Evolutionary conservation across 441 rosid species (phyloP).

Genomic region (Pelargonium myrrhifolium): DNA sequence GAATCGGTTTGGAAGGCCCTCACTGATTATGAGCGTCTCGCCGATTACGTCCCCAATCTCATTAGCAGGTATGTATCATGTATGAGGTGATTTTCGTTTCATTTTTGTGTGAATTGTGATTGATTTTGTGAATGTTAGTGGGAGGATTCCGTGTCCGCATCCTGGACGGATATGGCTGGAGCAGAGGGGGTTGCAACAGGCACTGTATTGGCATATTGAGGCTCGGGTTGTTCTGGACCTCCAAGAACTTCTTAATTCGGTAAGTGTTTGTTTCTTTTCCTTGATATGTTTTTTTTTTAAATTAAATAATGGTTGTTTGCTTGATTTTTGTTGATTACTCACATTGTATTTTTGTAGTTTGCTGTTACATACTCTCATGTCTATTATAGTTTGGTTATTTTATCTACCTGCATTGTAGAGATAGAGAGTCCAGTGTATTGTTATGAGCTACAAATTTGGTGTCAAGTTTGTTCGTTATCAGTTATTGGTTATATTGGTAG

Average conservation of each 20-base stretch:
- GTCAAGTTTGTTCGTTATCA: background rate
- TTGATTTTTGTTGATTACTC: background rate
- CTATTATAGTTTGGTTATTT: background rate
- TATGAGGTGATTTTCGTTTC: background rate
- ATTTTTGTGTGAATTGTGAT: background rate
- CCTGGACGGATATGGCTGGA: slow-evolving; percentile 96
- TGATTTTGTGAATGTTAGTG: slow-evolving; percentile 33
- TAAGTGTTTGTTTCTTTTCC: slow-evolving; percentile 21
- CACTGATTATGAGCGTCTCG: slow-evolving; percentile 90
- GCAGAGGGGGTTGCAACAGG: slow-evolving; percentile 91
- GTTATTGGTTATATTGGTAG: background rate
- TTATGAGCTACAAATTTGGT: background rate
- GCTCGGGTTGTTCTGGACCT: slow-evolving; percentile 96
- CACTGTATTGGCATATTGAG: slow-evolving; percentile 95
- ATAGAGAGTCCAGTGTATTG: background rate
- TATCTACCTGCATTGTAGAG: background rate
- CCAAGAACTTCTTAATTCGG: slow-evolving; percentile 58
- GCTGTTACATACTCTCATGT: too few species aligned
- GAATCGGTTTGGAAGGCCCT: slow-evolving; percentile 79
- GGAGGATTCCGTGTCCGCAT: slow-evolving; percentile 86
- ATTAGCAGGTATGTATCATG: slow-evolving; percentile 61
- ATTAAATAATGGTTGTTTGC: background rate
- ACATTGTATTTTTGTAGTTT: too few species aligned
- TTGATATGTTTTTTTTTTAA: background rate
- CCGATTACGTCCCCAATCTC: slow-evolving; percentile 89